Conservation (phyloP, 257 asterid genomes). For the Solanum sejunctum region DNA sequence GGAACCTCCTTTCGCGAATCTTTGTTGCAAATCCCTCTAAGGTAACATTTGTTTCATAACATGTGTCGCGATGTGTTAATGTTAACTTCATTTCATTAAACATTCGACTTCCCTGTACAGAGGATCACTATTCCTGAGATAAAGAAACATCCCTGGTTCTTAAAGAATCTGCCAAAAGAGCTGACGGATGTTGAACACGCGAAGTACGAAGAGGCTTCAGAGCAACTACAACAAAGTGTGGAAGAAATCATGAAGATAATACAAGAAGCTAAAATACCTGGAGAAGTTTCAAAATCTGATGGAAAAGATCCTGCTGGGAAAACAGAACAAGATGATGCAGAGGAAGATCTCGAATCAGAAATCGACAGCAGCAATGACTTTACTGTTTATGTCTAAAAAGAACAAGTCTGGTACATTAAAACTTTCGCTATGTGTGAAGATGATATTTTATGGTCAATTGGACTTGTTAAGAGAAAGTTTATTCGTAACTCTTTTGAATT, state of each 20-base stretch:
- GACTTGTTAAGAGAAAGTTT: background rate
- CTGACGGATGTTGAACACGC: constrained; percentile 54
- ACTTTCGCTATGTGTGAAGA: background rate
- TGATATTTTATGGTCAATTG: background rate
- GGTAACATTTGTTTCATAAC: constrained; percentile 20
- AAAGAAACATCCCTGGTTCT: constrained; percentile 85
- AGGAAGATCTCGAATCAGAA: constrained; percentile 21
- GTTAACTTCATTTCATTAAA: background rate
- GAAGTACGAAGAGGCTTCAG: constrained; percentile 27
- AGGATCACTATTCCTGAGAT: constrained; percentile 75
- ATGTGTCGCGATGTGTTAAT: background rate
- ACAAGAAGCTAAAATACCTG: constrained; percentile 45
- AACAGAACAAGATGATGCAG: constrained; percentile 12
- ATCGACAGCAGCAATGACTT: constrained; percentile 23
- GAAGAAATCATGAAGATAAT: constrained; percentile 81
- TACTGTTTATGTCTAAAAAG: background rate
- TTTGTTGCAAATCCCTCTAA: constrained; percentile 72
- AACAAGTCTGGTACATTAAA: too few species aligned
- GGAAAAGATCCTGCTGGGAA: constrained; percentile 2
- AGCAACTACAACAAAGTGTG: constrained; percentile 48
- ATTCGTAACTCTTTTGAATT: background rate
- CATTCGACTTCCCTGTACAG: constrained; percentile 16
- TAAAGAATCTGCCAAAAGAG: constrained; percentile 77
- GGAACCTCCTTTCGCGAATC: constrained; percentile 78
- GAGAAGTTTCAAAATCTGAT: constrained; percentile 6